Base-by-base conservation (phyloP, 345 rosid species). In the Syzygium aqueum region DNA sequence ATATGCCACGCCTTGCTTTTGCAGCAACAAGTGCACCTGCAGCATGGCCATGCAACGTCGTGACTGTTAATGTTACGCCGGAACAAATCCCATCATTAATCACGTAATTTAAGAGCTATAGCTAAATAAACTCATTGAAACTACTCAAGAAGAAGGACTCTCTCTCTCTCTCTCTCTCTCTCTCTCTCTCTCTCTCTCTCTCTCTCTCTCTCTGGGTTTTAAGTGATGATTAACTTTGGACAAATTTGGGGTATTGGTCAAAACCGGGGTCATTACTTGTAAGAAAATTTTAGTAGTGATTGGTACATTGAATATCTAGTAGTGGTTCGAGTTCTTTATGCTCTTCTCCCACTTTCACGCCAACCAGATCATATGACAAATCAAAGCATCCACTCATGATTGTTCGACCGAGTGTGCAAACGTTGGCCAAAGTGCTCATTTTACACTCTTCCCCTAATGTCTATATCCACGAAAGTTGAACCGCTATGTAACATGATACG, bases 31-130 rank as follows among this genome's bases (percentile, higher is more conserved):
- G 89, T 84, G 84, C 87, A 61, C 85, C 92, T 56, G 87, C 94
- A 78, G 92, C 94, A 77, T 93, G 96, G 94, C 91, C 94, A 73
- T 89, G 93, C 86, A 87, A 89, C 89, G 90, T 91, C 67, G 67
- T 57, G 57, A 57, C 43, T 30, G 46, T 90, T 86, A 86, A 85
- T 51, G 49, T 86, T 82, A 85, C 90, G 19, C 87, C 86, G 28
- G 94, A 93, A 89, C 93, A 90, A 91, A 90, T 87, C 88, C 86
- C 89, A 87, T 88, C 94, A 84, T 57, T 91, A 86, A 93, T 92
- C 92, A 87, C 94, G 53, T 91, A 89, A 87, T 80, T 37, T 40
- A 73, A 73, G 82, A 10, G 82, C 82, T 73, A 73, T 73, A 5
- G 82, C 3, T 73, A 5, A 73, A 73, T 73, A 73, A 73, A 73